Evolutionary conservation across 106 monocot species (phyloP).

Genomic region (Phalaenopsis equestris): DNA sequence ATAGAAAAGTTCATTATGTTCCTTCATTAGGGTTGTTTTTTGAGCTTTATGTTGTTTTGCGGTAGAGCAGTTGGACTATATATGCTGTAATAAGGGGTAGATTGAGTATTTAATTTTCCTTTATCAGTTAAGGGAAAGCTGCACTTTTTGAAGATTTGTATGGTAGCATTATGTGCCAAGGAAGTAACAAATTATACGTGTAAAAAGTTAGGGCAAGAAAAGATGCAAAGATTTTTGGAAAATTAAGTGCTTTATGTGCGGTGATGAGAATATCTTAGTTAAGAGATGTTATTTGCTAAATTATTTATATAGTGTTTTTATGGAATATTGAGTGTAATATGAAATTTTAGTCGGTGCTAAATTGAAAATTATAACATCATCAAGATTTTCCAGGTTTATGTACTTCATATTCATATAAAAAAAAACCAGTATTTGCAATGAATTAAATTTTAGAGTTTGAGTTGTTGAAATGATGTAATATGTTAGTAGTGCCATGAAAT

Average conservation of each 20-base stretch:
- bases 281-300: too few species aligned
- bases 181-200: neutral
- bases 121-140: neutral
- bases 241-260: neutral
- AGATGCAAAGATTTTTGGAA: neutral
- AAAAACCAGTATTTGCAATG: neutral
- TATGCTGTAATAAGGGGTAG: neutral
- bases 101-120: neutral
- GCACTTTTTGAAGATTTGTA: neutral
- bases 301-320: too few species aligned
- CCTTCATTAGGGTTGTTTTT: neutral
- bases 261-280: neutral
- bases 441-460: neutral
- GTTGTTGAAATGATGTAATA: neutral
- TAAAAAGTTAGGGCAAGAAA: neutral
- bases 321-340: too few species aligned
- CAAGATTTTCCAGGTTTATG: neutral
- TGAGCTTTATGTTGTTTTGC: neutral
- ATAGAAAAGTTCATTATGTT: neutral
- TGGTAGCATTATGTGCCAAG: neutral
- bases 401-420: neutral
- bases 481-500: neutral
- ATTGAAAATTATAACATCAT: neutral
- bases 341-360: neutral
- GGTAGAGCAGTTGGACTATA: neutral